phyloP scores from a whole-genome alignment of 2,329 filamentous ascomycete genomes.

The Calcarisporium arbuscula region DNA sequence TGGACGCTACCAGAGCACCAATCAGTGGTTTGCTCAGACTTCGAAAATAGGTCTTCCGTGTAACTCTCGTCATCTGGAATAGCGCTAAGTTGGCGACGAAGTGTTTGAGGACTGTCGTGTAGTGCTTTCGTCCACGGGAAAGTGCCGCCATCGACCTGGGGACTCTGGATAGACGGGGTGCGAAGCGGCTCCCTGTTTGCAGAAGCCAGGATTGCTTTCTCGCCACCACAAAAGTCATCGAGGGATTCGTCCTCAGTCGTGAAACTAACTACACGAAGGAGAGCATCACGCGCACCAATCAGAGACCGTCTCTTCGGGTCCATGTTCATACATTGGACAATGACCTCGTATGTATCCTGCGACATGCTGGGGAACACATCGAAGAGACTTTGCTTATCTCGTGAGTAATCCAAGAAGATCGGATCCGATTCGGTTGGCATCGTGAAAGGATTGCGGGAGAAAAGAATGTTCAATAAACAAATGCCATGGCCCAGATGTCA shows the following conservation, averaged over 20 bases:
- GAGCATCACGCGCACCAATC: slow-evolving; percentile 66
- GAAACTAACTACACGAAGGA: slow-evolving; percentile 79
- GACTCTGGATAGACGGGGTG: slow-evolving; percentile 89
- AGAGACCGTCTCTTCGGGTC: slow-evolving; percentile 87
- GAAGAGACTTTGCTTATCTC: slow-evolving; percentile 92
- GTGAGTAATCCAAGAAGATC: slow-evolving; percentile 85
- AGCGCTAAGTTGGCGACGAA: slow-evolving; percentile 77
- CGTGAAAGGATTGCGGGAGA: slow-evolving; percentile 93
- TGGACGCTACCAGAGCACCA: slow-evolving; percentile 75
- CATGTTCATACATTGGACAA: slow-evolving; percentile 83
- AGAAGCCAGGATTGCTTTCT: slow-evolving; percentile 69
- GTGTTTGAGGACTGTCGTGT: slow-evolving; percentile 61
- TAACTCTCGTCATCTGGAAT: slow-evolving; percentile 79
- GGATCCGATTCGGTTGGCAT: slow-evolving; percentile 86
- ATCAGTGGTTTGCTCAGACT: slow-evolving; percentile 64
- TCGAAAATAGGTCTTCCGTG: slow-evolving; percentile 78
- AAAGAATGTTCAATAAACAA: slow-evolving; percentile 91
- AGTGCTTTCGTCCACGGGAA: slow-evolving; percentile 96
- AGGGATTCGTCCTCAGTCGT: slow-evolving; percentile 86
- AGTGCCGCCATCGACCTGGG: slow-evolving; percentile 69
- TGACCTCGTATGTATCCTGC: slow-evolving; percentile 92
- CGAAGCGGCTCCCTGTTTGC: slow-evolving; percentile 92
- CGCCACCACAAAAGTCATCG: slow-evolving; percentile 87
- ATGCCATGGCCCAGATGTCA: slow-evolving; percentile 98
- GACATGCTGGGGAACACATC: slow-evolving; percentile 99